These are phyloP conservation scores for Suillus variegatus DNA, from an alignment of 768 basidiomycete species.

Conservation along the genomic window DNA sequence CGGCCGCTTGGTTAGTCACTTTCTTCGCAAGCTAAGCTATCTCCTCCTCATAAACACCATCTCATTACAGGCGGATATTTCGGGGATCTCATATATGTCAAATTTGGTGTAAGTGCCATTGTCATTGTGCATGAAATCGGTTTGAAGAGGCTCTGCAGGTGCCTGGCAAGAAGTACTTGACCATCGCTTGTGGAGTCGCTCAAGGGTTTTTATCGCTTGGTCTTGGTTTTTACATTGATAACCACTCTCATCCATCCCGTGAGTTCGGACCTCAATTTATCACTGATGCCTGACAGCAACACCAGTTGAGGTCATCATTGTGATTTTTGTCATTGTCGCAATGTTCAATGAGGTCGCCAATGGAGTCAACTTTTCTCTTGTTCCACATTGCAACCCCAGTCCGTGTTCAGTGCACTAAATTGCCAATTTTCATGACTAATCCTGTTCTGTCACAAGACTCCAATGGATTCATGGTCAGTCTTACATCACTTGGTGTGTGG, in stretches of 20 bases:
- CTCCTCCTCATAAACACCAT: neutral
- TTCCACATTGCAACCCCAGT: constrained; percentile 50
- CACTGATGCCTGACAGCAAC: neutral
- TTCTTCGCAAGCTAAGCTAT: neutral
- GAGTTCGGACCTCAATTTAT: constrained; percentile 5
- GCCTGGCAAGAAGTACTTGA: constrained; percentile 50
- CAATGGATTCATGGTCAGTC: constrained; percentile 37
- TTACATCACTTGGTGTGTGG: neutral
- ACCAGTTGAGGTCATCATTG: constrained; percentile 37
- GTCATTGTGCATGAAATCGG: neutral
- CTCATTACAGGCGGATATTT: constrained; percentile 41
- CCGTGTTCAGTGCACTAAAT: constrained; percentile 22
- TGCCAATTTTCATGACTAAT: neutral
- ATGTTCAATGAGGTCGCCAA: constrained; percentile 45
- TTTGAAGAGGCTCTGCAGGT: constrained; percentile 15
- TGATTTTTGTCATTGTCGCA: constrained; percentile 40
- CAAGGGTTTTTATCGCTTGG: constrained; percentile 47
- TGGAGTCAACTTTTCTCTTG: constrained; percentile 52
- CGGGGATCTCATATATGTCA: constrained; percentile 46
- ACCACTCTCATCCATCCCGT: constrained; percentile 21
- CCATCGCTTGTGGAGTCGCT: constrained; percentile 41
- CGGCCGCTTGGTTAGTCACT: constrained; percentile 40
- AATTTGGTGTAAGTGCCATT: constrained; percentile 34
- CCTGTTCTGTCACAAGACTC: constrained; percentile 14
- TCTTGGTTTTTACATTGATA: constrained; percentile 46